Evolutionary conservation across 345 rosid species (phyloP), one percentile per base, ranked within the genome.

Genomic region (Laguncularia racemosa): DNA sequence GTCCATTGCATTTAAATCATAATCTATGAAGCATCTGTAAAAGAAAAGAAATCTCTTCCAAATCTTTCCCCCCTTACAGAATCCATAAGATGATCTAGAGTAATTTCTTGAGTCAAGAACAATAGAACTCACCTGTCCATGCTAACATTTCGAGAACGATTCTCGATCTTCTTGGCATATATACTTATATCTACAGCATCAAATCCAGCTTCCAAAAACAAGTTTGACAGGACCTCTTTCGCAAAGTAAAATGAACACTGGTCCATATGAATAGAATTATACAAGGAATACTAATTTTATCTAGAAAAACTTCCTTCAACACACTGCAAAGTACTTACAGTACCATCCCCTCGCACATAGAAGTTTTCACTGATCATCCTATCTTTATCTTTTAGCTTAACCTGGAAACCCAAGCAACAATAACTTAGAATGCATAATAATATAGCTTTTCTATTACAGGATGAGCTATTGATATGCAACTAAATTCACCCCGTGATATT

Each of bases 311-410:
- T 33, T 33, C 2, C 40, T 33, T 33, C 40, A 33, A 33, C 7
- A 10, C 11, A 9, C 10, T 33, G 20, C n/a, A 38, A 56, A 33
- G 53, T 55, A 78, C 83, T 75, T 71, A 77, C 85, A 48, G 81
- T 83, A 33, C 83, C 88, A 80, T 80, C 88, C 16, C 78, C 83
- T 55, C 83, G 78, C 48, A 67, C 79, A 58, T 73, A 77, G 53
- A 83, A 77, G 66, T 69, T 67, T 12, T 80, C 79, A 14, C 79
- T 53, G 48, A 83, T 75, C 78, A 68, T 67, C 68, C 58, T 78
- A 57, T 76, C 67, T 65, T 75, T 80, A 56, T 69, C 75, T 74
- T 67, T 62, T 62, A 67, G 61, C 56, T 61, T 67, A 58, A 68
- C 69, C 74, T 72, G 17, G 21, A 47, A 57, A 60, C 33, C 50